phyloP scores from a whole-genome alignment of 805 yeast species.

The Kockiozyma suomiensis region DNA sequence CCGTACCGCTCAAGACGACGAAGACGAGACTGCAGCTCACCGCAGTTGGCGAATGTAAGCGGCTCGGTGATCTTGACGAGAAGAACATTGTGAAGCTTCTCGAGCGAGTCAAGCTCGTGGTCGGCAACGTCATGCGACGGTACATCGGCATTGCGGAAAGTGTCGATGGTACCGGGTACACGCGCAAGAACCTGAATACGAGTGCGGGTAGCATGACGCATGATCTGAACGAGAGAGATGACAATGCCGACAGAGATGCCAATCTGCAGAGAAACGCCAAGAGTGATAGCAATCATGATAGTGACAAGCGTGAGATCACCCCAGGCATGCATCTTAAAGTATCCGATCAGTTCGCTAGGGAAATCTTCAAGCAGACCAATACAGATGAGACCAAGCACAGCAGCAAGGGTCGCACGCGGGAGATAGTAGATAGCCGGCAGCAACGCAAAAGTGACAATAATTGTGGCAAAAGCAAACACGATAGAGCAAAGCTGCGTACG shows the following conservation, averaged over 20 bases:
- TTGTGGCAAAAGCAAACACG: constrained; percentile 74
- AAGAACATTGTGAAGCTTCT: constrained; percentile 67
- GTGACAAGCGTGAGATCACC: constrained; percentile 71
- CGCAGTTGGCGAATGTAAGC: constrained; percentile 80
- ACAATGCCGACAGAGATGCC: constrained; percentile 88
- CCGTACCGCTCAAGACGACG: constrained; percentile 76
- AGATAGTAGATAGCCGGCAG: constrained; percentile 67
- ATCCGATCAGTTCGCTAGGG: constrained; percentile 76
- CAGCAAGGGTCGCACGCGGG: constrained; percentile 79
- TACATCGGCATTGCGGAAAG: constrained; percentile 68
- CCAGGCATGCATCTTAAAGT: constrained; percentile 70
- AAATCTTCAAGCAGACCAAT: constrained; percentile 77
- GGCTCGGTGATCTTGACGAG: constrained; percentile 87
- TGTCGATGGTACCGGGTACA: constrained; percentile 53
- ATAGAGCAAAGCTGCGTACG: constrained; percentile 82
- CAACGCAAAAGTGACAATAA: constrained; percentile 63
- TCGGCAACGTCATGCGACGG: constrained; percentile 28
- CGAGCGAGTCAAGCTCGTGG: constrained; percentile 50
- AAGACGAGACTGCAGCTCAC: constrained; percentile 69
- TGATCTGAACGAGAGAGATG: constrained; percentile 76
- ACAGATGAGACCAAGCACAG: constrained; percentile 79
- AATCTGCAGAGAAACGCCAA: constrained; percentile 78
- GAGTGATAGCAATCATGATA: constrained; percentile 64
- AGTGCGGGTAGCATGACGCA: constrained; percentile 77
- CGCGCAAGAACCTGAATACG: constrained; percentile 82